Conservation (phyloP, 2,329 filamentous ascomycete genomes). For the Bretziella fagacearum region DNA sequence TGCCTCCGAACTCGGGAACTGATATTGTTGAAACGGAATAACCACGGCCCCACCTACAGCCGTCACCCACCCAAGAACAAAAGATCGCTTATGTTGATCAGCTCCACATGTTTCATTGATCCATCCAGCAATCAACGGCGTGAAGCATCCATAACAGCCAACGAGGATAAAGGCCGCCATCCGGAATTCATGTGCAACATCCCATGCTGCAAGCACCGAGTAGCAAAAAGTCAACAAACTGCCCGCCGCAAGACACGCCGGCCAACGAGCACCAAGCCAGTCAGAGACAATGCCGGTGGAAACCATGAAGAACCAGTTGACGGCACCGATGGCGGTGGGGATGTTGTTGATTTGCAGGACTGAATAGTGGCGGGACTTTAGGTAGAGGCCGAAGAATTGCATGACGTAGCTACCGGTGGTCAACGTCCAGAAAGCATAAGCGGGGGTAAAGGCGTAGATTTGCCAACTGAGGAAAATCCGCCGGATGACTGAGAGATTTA, state of each 20-base stretch:
- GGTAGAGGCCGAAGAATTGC: slow-evolving; percentile 27
- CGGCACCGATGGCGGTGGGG: slow-evolving; percentile 26
- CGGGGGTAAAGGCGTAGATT: slow-evolving; percentile 27
- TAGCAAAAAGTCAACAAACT: slow-evolving; percentile 23
- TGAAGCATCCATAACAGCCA: slow-evolving; percentile 27
- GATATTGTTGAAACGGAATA: slow-evolving; percentile 25
- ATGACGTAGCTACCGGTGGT: slow-evolving; percentile 25
- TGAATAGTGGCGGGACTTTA: slow-evolving; percentile 23
- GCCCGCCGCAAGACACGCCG: slow-evolving; percentile 24
- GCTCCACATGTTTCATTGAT: slow-evolving; percentile 25
- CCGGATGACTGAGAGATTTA: slow-evolving; percentile 23
- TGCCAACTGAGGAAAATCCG: slow-evolving; percentile 28
- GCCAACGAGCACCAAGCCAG: slow-evolving; percentile 22
- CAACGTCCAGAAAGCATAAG: slow-evolving; percentile 25
- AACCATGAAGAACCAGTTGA: slow-evolving; percentile 28
- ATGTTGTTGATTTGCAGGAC: slow-evolving; percentile 29
- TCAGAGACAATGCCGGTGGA: slow-evolving; percentile 23
- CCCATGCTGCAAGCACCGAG: slow-evolving; percentile 24
- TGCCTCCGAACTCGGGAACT: slow-evolving; percentile 19
- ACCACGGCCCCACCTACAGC: slow-evolving; percentile 24
- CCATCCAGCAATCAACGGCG: slow-evolving; percentile 26
- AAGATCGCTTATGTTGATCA: slow-evolving; percentile 27
- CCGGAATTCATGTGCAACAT: slow-evolving; percentile 22
- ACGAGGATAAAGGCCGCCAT: slow-evolving; percentile 26
- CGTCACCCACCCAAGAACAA: slow-evolving; percentile 25